A percentile compares a stretch with the other conserved stretches of the same genome.
phyloP scores from a whole-genome alignment of 1,139 yeast genomes.

The Debaryomyces subglobosus region DNA sequence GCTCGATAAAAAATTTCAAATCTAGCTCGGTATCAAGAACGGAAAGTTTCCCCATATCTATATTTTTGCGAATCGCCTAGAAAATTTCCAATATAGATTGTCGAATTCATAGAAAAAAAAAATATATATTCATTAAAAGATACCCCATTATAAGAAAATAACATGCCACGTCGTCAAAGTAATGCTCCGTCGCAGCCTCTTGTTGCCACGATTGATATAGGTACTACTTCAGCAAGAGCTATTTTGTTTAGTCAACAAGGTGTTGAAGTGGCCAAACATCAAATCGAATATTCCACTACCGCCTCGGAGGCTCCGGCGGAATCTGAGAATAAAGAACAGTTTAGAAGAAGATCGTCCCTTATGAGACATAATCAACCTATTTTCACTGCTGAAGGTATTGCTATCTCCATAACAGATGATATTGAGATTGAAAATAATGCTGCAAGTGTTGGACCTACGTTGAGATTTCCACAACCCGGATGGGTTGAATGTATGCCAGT shows the following conservation, averaged over 20 bases:
- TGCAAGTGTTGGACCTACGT: constrained; percentile 64
- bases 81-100: background rate
- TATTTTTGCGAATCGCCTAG: background rate
- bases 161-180: constrained; percentile 46
- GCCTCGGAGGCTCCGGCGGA: constrained; percentile 58
- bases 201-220: constrained; percentile 82
- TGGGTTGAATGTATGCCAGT: constrained; percentile 96
- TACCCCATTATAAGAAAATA: background rate
- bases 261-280: constrained; percentile 81
- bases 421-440: constrained; percentile 64
- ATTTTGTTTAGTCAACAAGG: constrained; percentile 78
- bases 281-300: constrained; percentile 83
- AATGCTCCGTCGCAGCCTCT: constrained; percentile 51
- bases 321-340: constrained; percentile 50
- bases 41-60: constrained; percentile 3
- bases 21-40: background rate
- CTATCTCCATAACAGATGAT: constrained; percentile 59
- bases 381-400: constrained; percentile 75
- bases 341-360: constrained; percentile 53
- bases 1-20: background rate
- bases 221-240: constrained; percentile 94
- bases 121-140: background rate
- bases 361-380: constrained; percentile 58
- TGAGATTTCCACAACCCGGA: constrained; percentile 76
- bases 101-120: background rate